Conservation (phyloP, 2,329 filamentous ascomycete species). For the Microcyclospora tardicrescens region DNA sequence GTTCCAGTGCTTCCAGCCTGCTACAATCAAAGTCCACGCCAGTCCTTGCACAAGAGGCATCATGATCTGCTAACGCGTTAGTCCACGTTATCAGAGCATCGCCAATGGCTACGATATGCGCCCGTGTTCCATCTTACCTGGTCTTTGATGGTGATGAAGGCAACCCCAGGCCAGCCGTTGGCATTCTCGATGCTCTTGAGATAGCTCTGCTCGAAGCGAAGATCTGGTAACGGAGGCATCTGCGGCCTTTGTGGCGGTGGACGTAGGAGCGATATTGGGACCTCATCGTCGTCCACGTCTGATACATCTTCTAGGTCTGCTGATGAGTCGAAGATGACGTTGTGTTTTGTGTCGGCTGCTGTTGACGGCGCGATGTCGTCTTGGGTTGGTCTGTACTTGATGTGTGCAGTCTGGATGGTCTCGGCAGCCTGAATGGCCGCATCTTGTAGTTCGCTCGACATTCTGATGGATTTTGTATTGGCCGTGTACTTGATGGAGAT, state of each 20-base stretch:
- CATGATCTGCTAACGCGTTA: conserved; percentile 45
- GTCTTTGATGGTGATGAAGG: conserved; percentile 75
- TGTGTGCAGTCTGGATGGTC: conserved; percentile 66
- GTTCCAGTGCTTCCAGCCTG: conserved; percentile 88
- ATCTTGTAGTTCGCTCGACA: conserved; percentile 17
- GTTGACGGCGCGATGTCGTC: conserved; percentile 69
- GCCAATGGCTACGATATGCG: not conserved
- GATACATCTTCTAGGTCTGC: conserved; percentile 24
- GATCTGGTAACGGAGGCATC: conserved; percentile 63
- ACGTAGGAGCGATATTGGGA: conserved; percentile 53
- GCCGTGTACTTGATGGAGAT: not conserved
- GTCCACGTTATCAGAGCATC: not conserved
- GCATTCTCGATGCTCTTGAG: conserved; percentile 74
- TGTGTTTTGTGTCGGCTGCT: conserved; percentile 52
- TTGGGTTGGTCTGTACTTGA: conserved; percentile 59
- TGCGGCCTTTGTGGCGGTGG: conserved; percentile 39
- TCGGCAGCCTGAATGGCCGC: conserved; percentile 50
- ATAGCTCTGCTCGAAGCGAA: conserved; percentile 97
- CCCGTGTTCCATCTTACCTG: conserved; percentile 48
- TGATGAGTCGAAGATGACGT: conserved; percentile 36
- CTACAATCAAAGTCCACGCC: conserved; percentile 72
- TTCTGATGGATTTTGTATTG: conserved; percentile 1
- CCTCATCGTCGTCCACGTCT: conserved; percentile 49
- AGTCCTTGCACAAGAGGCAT: conserved; percentile 80
- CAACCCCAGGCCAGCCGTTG: conserved; percentile 64